phyloP scores from a whole-genome alignment of 805 yeast species.

The Phaffomyces thermotolerans region DNA sequence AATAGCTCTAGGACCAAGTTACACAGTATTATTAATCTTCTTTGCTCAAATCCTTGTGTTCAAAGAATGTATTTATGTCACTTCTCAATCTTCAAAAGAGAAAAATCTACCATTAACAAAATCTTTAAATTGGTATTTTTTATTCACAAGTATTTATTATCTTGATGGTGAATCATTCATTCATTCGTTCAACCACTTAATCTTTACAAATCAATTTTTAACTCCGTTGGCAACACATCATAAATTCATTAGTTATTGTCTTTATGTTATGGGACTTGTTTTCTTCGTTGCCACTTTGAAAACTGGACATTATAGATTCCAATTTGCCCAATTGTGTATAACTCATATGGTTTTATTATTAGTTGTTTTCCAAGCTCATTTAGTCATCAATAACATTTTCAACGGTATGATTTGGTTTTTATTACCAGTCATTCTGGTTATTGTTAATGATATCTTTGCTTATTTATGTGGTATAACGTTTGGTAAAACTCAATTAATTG shows the following conservation, averaged over 20 bases:
- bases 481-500: constrained; percentile 87
- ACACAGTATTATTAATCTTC: constrained; percentile 66
- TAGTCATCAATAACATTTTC: constrained; percentile 81
- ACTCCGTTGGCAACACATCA: constrained; percentile 68
- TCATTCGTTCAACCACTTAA: constrained; percentile 50
- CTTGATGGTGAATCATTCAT: constrained; percentile 81
- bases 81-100: constrained; percentile 72
- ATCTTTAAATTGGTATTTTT: constrained; percentile 87
- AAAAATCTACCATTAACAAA: constrained; percentile 77
- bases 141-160: constrained; percentile 80
- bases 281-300: constrained; percentile 84
- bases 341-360: constrained; percentile 90
- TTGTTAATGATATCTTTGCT: constrained; percentile 93
- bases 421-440: constrained; percentile 85
- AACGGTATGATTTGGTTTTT: constrained; percentile 93
- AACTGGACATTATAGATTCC: constrained; percentile 84
- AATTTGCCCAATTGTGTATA: constrained; percentile 86
- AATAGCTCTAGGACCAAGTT: constrained; percentile 77
- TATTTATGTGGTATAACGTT: constrained; percentile 95
- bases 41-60: constrained; percentile 76
- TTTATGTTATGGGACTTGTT: constrained; percentile 83
- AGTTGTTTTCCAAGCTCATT: constrained; percentile 91
- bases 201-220: constrained; percentile 46
- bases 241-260: constrained; percentile 72
- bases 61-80: constrained; percentile 84